Base-by-base conservation (phyloP, 352 stramenopile genomes). In the Phytophthora tubulina region DNA sequence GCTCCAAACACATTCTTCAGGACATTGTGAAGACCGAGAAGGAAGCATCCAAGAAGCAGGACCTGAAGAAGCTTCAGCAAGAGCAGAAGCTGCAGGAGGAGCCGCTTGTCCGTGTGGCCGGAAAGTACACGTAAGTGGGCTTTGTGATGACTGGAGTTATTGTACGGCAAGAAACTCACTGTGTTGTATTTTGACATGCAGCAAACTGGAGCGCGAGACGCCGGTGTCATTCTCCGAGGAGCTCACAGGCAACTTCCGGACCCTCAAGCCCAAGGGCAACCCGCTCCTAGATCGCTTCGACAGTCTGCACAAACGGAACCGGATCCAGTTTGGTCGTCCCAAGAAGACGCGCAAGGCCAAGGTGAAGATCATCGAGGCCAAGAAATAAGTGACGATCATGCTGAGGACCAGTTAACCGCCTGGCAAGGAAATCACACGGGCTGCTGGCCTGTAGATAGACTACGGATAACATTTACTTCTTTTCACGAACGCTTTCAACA, bases 281-380 rank as follows among this genome's bases (percentile, higher is more conserved):
- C 84, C 87, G 42, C 72, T 96, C 17, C 72, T 94, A 48, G 89
- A 96, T 61, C 87, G 89, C 35, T 95, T 91, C 69, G 89, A 96
- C 72, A 94, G 84, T 79, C 68, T 96, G 53, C 89, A 94, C 84
- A 93, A 94, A 79, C 88, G 89, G 63, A 96, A 95, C 73, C 79
- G 91, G 84, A 91, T 96, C 61, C 75, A 92, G 48, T 81, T 92
- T 61, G 90, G 88, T 38, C 73, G 83, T 36, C 81, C 82, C n/a
- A 80, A 76, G 52, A 78, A 82, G 66, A 88, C 83, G 31, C 73
- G 75, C 72, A 94, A 94, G 75, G 73, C 76, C 63, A 94, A 94
- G 78, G 74, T 93, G 61, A 88, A 84, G 64, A 92, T 93, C 60
- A 92, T 94, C 67, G 85, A 93, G 62, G 78, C 73, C 33, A 94